Base-by-base conservation (phyloP, 2,329 filamentous ascomycete genomes). In the Beauveria pseudobassiana region DNA sequence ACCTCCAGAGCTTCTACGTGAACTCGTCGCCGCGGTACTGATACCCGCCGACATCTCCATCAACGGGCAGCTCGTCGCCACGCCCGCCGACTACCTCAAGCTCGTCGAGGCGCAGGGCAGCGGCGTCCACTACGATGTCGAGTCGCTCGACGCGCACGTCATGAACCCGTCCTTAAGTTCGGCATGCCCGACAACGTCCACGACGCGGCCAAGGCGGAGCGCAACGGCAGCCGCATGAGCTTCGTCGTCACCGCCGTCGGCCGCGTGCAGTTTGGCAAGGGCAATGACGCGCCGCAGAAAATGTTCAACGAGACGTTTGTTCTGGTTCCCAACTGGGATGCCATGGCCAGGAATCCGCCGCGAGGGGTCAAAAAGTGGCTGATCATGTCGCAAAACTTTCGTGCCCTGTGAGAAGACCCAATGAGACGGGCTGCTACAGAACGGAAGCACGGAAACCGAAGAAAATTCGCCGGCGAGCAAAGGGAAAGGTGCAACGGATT, bases 241-340 rank as follows among this genome's bases (percentile, higher is more conserved):
- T 80, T 96, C 63, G 75, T 88, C 42, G 82, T 96, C n/a, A 82
- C 87, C 63, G 85, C 91, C 58, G 89, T 84, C 69, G 91, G 91
- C 5, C 84, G 79, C 64, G 85, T 96, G 43, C 82, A 85, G 65
- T 88, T 89, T 69, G 87, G 87, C 54, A 82, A 84, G 63, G 81
- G 80, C 63, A 81, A 81, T 66, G 83, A 87, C 34, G 82, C 84
- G 16, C 82, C 82, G 16, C 82, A 85, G 72, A 85, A 85, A 66
- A 85, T 61, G 50, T 96, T 96, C 72, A 88, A 86, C 69, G 92
- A 96, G 73, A 87, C 83, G 1, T 88, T 96, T 71, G 83, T 96
- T 26, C 78, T 96, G 60, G 89, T 93, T 43, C 91, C 92, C 8
- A 90, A 91, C 74, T 82, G 85, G 83, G 83, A 87, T 65, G 75